Evolutionary conservation across 1,284 basidiomycete genomes (phyloP).

Genomic region (Marasmius tenuissimus): DNA sequence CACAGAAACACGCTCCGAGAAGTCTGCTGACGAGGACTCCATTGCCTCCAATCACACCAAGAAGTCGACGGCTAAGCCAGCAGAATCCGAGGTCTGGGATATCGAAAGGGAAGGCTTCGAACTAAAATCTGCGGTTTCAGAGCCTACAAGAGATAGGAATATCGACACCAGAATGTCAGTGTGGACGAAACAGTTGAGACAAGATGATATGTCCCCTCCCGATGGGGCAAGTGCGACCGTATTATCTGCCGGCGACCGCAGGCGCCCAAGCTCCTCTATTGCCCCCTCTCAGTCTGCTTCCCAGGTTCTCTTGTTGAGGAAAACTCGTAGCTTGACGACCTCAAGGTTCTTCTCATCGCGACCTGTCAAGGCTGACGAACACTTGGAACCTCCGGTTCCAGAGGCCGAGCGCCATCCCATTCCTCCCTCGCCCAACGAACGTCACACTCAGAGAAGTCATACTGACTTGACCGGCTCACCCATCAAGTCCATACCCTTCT

Average conservation of each 20-base stretch:
- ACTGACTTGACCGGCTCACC: too few species aligned
- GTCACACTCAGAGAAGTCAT: too few species aligned
- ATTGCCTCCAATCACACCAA: not conserved
- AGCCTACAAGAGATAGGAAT: constrained; percentile 8
- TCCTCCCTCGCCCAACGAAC: too few species aligned
- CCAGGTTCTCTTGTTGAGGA: constrained; percentile 29
- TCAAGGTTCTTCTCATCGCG: constrained; percentile 5
- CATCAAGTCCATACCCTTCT: too few species aligned
- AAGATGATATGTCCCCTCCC: not conserved
- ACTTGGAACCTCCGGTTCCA: not conserved
- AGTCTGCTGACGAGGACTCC: not conserved
- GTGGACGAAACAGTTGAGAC: constrained; percentile 5
- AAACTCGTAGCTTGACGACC: not conserved
- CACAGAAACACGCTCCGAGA: not conserved
- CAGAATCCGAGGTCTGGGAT: constrained; percentile 62
- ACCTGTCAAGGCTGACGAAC: constrained; percentile 1
- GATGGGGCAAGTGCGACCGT: not conserved
- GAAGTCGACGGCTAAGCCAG: not conserved
- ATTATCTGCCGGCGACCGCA: constrained; percentile 5
- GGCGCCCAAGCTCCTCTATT: constrained; percentile 35
- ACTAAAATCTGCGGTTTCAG: constrained; percentile 19
- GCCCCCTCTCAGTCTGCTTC: constrained; percentile 57
- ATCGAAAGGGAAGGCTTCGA: constrained; percentile 50
- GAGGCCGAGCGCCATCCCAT: not conserved
- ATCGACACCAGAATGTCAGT: constrained; percentile 10